A percentile compares a stretch with the other conserved stretches of the same genome.
Evolutionary conservation across 352 stramenopile species (phyloP).

Genomic region (Phytophthora kernoviae): DNA sequence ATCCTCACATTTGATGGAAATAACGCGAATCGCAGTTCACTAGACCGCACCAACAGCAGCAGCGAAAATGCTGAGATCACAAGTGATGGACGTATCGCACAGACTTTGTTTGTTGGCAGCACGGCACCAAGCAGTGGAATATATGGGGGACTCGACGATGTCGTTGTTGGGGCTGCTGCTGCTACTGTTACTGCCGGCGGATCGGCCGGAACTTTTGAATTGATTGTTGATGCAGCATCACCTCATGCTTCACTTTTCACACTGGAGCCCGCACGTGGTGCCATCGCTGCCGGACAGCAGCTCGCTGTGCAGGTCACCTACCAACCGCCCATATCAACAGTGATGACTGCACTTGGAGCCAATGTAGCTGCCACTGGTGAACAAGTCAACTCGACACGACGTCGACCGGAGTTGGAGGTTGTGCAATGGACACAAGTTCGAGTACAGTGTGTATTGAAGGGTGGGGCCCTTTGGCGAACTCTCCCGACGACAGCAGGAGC

Average conservation of each 20-base stretch:
- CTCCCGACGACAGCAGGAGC: constrained; percentile 10
- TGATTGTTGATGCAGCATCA: constrained; percentile 57
- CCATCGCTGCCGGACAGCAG: constrained; percentile 57
- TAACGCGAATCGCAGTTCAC: constrained; percentile 6
- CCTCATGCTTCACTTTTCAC: constrained; percentile 68
- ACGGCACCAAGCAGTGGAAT: constrained; percentile 35
- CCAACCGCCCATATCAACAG: constrained; percentile 22
- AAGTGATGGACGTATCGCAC: constrained; percentile 16
- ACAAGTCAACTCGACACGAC: not conserved
- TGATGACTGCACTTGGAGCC: constrained; percentile 5
- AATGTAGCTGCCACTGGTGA: not conserved
- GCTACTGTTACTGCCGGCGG: constrained; percentile 2
- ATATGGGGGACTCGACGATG: constrained; percentile 27
- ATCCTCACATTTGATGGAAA: constrained; percentile 50
- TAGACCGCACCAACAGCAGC: not conserved
- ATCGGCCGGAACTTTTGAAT: constrained; percentile 56
- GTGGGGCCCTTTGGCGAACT: constrained; percentile 41
- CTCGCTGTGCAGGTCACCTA: constrained; percentile 63
- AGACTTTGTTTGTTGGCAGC: constrained; percentile 54
- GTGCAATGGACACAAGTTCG: constrained; percentile 48
- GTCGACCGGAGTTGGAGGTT: constrained; percentile 36
- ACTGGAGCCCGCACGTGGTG: constrained; percentile 70
- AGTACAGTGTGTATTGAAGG: constrained; percentile 45
- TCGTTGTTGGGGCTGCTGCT: not conserved
- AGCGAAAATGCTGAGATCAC: constrained; percentile 17